phyloP scores from a whole-genome alignment of 2,329 filamentous ascomycete genomes.

The Aspergillus uvarum region DNA sequence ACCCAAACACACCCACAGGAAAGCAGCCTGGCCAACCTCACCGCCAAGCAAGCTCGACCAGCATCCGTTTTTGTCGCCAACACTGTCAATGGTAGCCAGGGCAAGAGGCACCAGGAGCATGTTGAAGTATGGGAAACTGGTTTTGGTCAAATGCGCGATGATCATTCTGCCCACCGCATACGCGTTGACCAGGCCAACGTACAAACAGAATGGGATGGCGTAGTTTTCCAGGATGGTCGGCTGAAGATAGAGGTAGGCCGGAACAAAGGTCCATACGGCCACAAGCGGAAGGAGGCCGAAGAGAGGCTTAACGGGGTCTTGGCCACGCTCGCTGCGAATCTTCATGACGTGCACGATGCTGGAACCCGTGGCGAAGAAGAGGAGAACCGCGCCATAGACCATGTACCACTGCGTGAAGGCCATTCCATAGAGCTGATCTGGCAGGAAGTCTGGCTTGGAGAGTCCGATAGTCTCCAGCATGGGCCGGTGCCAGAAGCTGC shows the following conservation, averaged over 20 bases:
- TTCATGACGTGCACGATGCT: slow-evolving; percentile 80
- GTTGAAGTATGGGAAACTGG: slow-evolving; percentile 87
- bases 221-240: slow-evolving; percentile 79
- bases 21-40: slow-evolving; percentile 84
- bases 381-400: slow-evolving; percentile 76
- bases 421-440: slow-evolving; percentile 70
- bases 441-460: slow-evolving; percentile 63
- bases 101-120: slow-evolving; percentile 75
- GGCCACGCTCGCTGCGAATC: slow-evolving; percentile 71
- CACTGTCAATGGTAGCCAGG: slow-evolving; percentile 74
- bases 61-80: slow-evolving; percentile 67
- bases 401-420: slow-evolving; percentile 93
- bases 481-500: slow-evolving; percentile 87
- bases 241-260: slow-evolving; percentile 78
- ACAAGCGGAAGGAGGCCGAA: slow-evolving; percentile 82
- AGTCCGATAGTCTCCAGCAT: slow-evolving; percentile 71
- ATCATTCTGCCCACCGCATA: slow-evolving; percentile 97
- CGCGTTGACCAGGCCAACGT: slow-evolving; percentile 85
- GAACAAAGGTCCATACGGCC: slow-evolving; percentile 72
- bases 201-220: slow-evolving; percentile 84
- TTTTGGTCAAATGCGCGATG: slow-evolving; percentile 84
- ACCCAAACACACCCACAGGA: slow-evolving; percentile 85
- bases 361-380: slow-evolving; percentile 76
- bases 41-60: slow-evolving; percentile 73
- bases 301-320: slow-evolving; percentile 65